These are phyloP conservation scores for Amanita rubescens DNA, from an alignment of 768 basidiomycete genomes.

Conservation along the genomic window DNA sequence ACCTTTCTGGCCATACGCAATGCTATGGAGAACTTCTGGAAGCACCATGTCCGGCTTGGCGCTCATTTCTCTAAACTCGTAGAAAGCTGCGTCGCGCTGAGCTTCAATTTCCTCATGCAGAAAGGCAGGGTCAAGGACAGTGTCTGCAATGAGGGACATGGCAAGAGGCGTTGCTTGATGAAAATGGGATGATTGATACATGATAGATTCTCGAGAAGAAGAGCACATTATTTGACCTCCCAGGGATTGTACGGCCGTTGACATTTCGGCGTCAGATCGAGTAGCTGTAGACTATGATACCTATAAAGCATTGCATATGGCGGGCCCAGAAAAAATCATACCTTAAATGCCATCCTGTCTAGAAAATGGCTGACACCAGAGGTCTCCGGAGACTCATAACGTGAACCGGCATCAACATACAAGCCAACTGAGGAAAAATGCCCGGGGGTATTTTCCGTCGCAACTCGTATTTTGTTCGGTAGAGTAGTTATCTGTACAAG, in stretches of 20 bases:
- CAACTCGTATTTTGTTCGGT: conserved; percentile 86
- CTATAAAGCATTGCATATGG: background rate
- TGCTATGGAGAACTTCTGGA: conserved; percentile 81
- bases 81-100: conserved; percentile 81
- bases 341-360: conserved; percentile 97
- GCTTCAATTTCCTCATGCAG: conserved; percentile 69
- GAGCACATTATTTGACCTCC: conserved; percentile 92
- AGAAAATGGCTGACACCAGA: conserved; percentile 88
- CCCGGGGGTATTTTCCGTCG: conserved; percentile 84
- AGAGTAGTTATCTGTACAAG: conserved; percentile 70
- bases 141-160: conserved; percentile 86
- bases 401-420: conserved; percentile 88
- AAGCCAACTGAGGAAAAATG: conserved; percentile 94
- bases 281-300: conserved; percentile 58
- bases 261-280: conserved; percentile 73
- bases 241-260: conserved; percentile 67
- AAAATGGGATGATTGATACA: conserved; percentile 97
- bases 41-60: conserved; percentile 90
- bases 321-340: conserved; percentile 22
- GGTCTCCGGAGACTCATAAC: conserved; percentile 71
- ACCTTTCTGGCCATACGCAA: conserved; percentile 71
- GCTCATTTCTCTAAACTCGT: conserved; percentile 83
- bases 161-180: conserved; percentile 75
- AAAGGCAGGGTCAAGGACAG: conserved; percentile 74
- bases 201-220: conserved; percentile 87